Evolutionary conservation across 176 grass and related monocot genomes (phyloP).

Genomic region (Juncus effusus): DNA sequence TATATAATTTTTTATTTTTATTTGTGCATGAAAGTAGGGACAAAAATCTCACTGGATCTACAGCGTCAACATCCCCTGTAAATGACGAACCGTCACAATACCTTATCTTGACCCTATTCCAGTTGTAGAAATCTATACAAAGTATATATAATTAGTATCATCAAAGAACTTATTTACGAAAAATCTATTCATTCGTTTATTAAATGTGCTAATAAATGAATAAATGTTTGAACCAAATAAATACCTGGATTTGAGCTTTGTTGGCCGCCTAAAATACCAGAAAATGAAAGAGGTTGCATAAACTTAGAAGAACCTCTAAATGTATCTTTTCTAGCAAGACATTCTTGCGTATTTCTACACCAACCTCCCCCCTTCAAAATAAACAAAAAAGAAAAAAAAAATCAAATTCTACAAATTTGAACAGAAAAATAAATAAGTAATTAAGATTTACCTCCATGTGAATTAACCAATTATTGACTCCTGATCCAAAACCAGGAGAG

Average conservation of each 20-base stretch:
- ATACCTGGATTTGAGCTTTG: slow-evolving; percentile 69
- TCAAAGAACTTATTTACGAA: too few species aligned
- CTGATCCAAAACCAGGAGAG: slow-evolving; percentile 61
- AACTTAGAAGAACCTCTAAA: slow-evolving; percentile 76
- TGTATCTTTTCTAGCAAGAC: slow-evolving; percentile 45
- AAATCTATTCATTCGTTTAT: too few species aligned
- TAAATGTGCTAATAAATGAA: too few species aligned
- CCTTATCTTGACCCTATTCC: slow-evolving; percentile 80
- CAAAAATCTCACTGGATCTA: slow-evolving; percentile 55
- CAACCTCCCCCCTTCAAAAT: slow-evolving; percentile 77
- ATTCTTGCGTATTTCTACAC: slow-evolving; percentile 69
- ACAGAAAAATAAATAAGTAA: neutral
- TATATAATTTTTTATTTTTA: neutral
- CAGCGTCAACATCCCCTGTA: slow-evolving; percentile 55
- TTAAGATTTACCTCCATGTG: slow-evolving; percentile 51
- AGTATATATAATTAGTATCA: neutral
- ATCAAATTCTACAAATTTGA: neutral
- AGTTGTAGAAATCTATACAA: slow-evolving; percentile 79
- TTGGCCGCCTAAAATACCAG: slow-evolving; percentile 60
- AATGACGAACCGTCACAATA: slow-evolving; percentile 91
- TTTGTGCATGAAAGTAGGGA: neutral
- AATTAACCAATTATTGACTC: slow-evolving; percentile 66
- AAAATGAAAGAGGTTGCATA: slow-evolving; percentile 73
- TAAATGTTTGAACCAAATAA: neutral
- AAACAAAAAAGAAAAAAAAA: neutral